phyloP scores from a whole-genome alignment of 331 rosid genomes.

The Prunus yedoensis region DNA sequence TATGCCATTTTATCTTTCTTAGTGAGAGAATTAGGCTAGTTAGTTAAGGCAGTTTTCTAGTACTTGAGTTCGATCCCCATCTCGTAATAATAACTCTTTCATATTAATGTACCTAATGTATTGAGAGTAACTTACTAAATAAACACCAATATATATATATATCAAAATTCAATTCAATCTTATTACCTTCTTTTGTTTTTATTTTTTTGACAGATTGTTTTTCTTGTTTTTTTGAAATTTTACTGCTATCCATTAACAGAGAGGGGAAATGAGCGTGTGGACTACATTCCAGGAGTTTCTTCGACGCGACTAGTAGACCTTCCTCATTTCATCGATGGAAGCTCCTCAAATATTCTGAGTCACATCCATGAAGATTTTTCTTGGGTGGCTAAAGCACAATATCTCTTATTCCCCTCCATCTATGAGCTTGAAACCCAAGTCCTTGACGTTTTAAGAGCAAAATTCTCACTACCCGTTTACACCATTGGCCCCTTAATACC shows the following conservation, averaged over 20 bases:
- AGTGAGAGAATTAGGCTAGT: no score
- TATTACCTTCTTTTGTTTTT: neutral
- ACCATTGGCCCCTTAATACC: slow-evolving; percentile 44
- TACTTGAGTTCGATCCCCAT: no score
- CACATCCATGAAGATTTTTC: neutral
- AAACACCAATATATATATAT: no score
- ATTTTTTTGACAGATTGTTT: neutral
- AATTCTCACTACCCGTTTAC: slow-evolving; percentile 41
- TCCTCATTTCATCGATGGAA: slow-evolving; percentile 24
- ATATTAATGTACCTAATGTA: no score
- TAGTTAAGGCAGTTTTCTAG: no score
- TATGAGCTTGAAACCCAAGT: slow-evolving; percentile 49
- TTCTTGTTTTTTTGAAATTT: neutral
- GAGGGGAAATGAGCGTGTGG: slow-evolving; percentile 41
- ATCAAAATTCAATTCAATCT: no score
- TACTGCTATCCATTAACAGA: slow-evolving; percentile 2
- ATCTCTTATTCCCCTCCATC: slow-evolving; percentile 28
- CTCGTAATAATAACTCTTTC: no score
- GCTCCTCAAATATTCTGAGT: neutral
- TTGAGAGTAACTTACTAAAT: no score
- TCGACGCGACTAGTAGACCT: slow-evolving; percentile 39
- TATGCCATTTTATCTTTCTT: no score
- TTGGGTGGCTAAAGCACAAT: slow-evolving; percentile 12
- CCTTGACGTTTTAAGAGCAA: slow-evolving; percentile 35
- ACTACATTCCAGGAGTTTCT: slow-evolving; percentile 54